phyloP scores from a whole-genome alignment of 768 basidiomycete genomes.

The Mycena capillaripes region DNA sequence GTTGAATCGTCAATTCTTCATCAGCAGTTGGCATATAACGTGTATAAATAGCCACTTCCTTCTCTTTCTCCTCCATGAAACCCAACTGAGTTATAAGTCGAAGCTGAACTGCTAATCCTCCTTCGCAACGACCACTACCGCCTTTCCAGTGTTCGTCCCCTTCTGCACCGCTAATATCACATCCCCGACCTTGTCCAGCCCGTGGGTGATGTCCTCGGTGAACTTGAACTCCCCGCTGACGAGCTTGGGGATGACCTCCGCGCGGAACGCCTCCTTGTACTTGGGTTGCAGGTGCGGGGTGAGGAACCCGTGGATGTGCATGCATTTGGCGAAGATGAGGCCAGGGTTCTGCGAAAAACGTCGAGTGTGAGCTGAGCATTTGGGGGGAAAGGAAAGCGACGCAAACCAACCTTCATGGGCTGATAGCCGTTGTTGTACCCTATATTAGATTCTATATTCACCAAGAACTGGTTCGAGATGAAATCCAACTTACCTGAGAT shows the following conservation, averaged over 20 bases:
- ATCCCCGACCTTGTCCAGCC: too few relatives aligned
- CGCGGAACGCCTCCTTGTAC: slow-evolving; percentile 50
- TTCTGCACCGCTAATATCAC: too few relatives aligned
- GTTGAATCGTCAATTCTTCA: too few relatives aligned
- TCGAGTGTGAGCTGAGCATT: not conserved
- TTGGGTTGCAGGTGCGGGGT: not conserved
- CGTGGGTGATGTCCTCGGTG: slow-evolving; percentile 57
- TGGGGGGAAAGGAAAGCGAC: not conserved
- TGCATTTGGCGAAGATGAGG: not conserved
- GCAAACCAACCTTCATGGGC: slow-evolving; percentile 11
- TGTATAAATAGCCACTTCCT: too few relatives aligned
- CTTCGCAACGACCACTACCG: slow-evolving; percentile 23
- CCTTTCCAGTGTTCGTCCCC: slow-evolving; percentile 51
- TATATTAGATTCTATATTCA: not conserved
- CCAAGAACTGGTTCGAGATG: not conserved
- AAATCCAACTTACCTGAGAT: slow-evolving; percentile 39
- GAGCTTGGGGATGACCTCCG: slow-evolving; percentile 54
- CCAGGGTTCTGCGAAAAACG: slow-evolving; percentile 2
- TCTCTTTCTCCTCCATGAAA: too few relatives aligned
- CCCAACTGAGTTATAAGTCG: slow-evolving; percentile 23
- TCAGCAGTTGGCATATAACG: too few relatives aligned
- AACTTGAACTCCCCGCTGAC: slow-evolving; percentile 63
- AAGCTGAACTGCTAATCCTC: too few relatives aligned
- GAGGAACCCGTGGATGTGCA: slow-evolving; percentile 15
- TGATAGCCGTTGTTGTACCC: slow-evolving; percentile 53